These are phyloP conservation scores for Hondaea fermentalgiana DNA, from an alignment of 108 stramenopile species.

Conservation along the genomic window DNA sequence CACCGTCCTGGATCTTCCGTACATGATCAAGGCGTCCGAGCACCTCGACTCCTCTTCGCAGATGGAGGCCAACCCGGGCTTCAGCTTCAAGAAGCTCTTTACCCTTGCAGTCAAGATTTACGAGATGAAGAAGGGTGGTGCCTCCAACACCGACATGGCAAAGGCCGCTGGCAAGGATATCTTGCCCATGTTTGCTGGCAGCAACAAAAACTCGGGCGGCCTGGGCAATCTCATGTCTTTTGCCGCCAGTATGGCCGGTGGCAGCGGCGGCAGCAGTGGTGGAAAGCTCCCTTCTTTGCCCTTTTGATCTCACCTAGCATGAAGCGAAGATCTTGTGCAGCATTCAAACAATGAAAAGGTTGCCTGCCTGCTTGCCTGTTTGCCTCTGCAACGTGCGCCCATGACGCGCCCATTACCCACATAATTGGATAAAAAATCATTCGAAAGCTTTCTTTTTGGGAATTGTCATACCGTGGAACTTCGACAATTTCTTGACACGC, in stretches of 20 bases:
- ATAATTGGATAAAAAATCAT: too few relatives aligned
- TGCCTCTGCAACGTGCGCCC: too few relatives aligned
- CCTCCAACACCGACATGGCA: neutral
- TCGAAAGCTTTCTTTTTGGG: too few relatives aligned
- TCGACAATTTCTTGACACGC: too few relatives aligned
- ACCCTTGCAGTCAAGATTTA: neutral
- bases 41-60: neutral
- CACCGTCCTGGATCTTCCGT: slow-evolving; percentile 30
- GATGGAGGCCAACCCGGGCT: slow-evolving; percentile 18
- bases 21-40: neutral
- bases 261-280: neutral
- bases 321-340: neutral
- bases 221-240: neutral
- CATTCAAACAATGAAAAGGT: neutral
- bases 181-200: neutral
- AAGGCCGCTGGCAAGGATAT: neutral
- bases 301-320: neutral
- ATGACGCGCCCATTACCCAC: too few relatives aligned
- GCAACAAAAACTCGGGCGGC: neutral
- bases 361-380: too few relatives aligned
- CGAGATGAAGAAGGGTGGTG: neutral
- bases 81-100: neutral
- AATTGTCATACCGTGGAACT: too few relatives aligned
- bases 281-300: slow-evolving; percentile 4
- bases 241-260: neutral